These are phyloP conservation scores for Bryoglossum gracile DNA, from an alignment of 495 filamentous ascomycete species.

Conservation along the genomic window DNA sequence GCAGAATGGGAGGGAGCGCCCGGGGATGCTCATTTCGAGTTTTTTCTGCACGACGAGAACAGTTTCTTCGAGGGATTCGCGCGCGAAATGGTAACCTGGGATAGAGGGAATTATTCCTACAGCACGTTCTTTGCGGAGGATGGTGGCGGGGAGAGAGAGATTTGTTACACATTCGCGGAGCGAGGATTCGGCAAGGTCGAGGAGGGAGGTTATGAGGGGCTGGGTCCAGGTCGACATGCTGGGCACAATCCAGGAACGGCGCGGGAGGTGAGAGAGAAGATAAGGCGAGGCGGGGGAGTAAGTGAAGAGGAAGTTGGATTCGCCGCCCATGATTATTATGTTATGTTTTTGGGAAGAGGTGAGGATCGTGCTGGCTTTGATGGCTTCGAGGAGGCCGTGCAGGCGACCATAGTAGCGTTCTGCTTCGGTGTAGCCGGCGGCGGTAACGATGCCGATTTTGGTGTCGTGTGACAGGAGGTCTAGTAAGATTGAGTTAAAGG, in stretches of 20 bases:
- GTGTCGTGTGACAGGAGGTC: slow-evolving; percentile 51
- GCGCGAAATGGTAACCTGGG: slow-evolving; percentile 56
- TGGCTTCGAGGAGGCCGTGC: slow-evolving; percentile 73
- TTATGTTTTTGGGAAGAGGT: slow-evolving; percentile 59
- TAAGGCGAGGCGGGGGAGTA: slow-evolving; percentile 51
- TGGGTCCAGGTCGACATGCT: slow-evolving; percentile 87
- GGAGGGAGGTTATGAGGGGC: slow-evolving; percentile 63
- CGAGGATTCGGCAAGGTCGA: slow-evolving; percentile 80
- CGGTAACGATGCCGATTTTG: slow-evolving; percentile 90
- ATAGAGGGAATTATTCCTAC: slow-evolving; percentile 75
- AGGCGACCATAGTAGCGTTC: slow-evolving; percentile 76
- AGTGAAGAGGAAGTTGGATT: slow-evolving; percentile 82
- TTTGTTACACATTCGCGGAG: slow-evolving; percentile 70
- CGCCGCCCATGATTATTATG: slow-evolving; percentile 79
- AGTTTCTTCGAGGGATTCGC: slow-evolving; percentile 92
- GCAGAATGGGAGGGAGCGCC: slow-evolving; percentile 77
- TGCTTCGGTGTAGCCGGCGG: slow-evolving; percentile 88
- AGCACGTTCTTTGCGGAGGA: slow-evolving; percentile 87
- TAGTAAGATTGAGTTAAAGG: slow-evolving; percentile 10
- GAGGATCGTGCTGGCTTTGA: slow-evolving; percentile 56
- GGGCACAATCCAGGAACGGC: slow-evolving; percentile 69
- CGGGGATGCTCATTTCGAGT: slow-evolving; percentile 69
- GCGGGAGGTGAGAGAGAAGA: slow-evolving; percentile 54
- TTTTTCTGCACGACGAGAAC: slow-evolving; percentile 90
- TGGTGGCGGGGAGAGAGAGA: slow-evolving; percentile 64